Percentiles rank a stretch among this genome's conserved stretches.
phyloP scores from a whole-genome alignment of 1,284 basidiomycete genomes.

The Ceratobasidium sp. region DNA sequence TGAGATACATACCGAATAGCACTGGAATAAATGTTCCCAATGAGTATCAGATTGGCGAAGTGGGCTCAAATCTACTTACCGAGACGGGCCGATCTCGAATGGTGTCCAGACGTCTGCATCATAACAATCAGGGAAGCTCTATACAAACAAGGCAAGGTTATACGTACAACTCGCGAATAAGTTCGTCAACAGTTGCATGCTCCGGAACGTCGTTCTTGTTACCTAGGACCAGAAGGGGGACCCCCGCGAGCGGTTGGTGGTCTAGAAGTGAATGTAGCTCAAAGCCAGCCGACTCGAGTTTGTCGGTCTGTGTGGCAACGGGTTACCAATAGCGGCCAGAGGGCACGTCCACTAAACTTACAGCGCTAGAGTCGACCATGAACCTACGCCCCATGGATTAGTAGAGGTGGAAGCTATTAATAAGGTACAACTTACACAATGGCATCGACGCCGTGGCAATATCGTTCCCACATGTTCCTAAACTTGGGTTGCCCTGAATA shows the following conservation, averaged over 20 bases:
- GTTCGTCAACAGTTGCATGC: slow-evolving; percentile 86
- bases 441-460: slow-evolving; percentile 94
- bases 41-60: slow-evolving; percentile 25
- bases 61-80: slow-evolving; percentile 65
- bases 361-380: slow-evolving; percentile 90
- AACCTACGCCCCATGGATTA: slow-evolving; percentile 68
- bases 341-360: slow-evolving; percentile 58
- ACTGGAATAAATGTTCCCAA: slow-evolving; percentile 61
- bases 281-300: slow-evolving; percentile 87
- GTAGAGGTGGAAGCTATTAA: slow-evolving; percentile 27
- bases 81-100: slow-evolving; percentile 75
- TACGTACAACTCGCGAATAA: slow-evolving; percentile 84
- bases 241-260: slow-evolving; percentile 78
- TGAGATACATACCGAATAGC: slow-evolving; percentile 75
- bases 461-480: slow-evolving; percentile 92
- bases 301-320: slow-evolving; percentile 68
- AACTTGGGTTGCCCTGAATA: slow-evolving; percentile 88
- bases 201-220: slow-evolving; percentile 94
- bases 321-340: slow-evolving; percentile 1
- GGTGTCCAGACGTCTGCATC: slow-evolving; percentile 49
- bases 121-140: slow-evolving; percentile 26
- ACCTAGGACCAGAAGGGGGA: slow-evolving; percentile 92
- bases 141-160: slow-evolving; percentile 44
- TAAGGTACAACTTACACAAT: slow-evolving; percentile 78
- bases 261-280: slow-evolving; percentile 90